Evolutionary conservation across 2,329 filamentous ascomycete species (phyloP), one percentile per base, ranked within the genome.

Genomic region (Ophiocordyceps unilateralis): DNA sequence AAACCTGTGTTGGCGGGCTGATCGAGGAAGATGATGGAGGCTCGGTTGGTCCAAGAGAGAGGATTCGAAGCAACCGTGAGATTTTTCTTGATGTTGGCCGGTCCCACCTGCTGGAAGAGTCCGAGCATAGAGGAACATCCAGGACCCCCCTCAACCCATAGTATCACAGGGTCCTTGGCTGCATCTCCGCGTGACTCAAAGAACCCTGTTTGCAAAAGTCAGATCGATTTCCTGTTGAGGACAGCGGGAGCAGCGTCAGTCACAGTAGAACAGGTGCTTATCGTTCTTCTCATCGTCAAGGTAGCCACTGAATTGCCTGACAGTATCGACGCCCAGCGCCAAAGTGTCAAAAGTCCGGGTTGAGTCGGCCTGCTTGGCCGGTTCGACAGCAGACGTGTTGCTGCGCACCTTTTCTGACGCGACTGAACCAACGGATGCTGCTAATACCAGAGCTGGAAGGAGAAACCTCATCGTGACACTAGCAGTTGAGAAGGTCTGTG

Each of bases 1-100:
- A 87, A 96, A 51, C 91, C 91, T 47, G 94, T 87, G 56, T 96
- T 96, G 68, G 96, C 88, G 47, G 91, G 91, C 68, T 96, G 89
- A 64, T 96, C 91, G 49, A 98, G 78, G 82, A 96, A 98, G 66
- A 98, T 95, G 57, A 98, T 87, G 36, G 87, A 94, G 50, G 91
- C 89, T 57, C 96, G 96, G 61, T 77, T 79, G 68, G 95, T 96
- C 91, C 91, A 96, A 7, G 87, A 84, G 64, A 77, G 79, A 42
- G 83, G 79, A 67, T 98, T 98, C 71, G 78, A 78, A 55, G 84
- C 74, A 44, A 88, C 63, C 63, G 88, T 76, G 55, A 85, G 71
- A 52, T 93, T 81, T 70, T 87, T 75, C 59, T 83, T 74, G 59
- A 96, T 78, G 48, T 78, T 83, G 26, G 86, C 79, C 12, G 91